Base-by-base conservation (phyloP, 202 grass and related monocot genomes). In the Alloteropsis angusta region DNA sequence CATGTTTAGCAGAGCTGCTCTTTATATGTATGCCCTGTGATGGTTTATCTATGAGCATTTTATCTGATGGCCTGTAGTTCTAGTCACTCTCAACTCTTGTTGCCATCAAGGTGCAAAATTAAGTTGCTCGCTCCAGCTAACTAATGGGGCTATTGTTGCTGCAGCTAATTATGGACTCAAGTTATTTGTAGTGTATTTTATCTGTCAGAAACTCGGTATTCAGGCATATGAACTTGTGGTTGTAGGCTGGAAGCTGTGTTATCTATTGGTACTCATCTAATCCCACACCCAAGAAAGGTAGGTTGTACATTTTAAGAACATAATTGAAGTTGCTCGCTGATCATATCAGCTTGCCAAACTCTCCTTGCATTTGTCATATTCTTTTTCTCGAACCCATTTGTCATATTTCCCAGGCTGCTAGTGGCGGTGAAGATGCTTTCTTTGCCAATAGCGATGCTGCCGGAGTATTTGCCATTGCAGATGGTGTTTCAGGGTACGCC, bases 251-350 rank as follows among this genome's bases (percentile, higher is more conserved):
- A 93, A 67, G 57, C 92, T 41, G 81, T 84, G 61, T 67, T 97
- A 23, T 91, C 93, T 37, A 76, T 93, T 71, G 93, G 93, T 47
- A 61, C 74, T 74, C 88, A 83, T 88, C 65, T 88, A 36, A 91
- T 93, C 53, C 93, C 93, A 55, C 90, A 97, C 56, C 93, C 93
- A 41, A 92, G 81, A 82, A 97, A 97, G 88, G 93, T 88, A 89
- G 26, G 35, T 15, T 7, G 17, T 68, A 63, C 69, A 39, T 55
- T 32, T 76, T 9, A 25, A 21, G 7, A 35, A 30, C 28, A 30
- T 30, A 30, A 30, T 30, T 30, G 2, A n/a, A 25, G 36, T 17
- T 53, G 9, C n/a, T 69, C 21, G 17, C 4, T 66, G 6, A 68
- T 56, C 38, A 47, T 38, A 49, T 23, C 0, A 16, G 28, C 28